Base-by-base conservation (phyloP, 192 early-diverging fungal species). In the Haplosporangium gracile region DNA sequence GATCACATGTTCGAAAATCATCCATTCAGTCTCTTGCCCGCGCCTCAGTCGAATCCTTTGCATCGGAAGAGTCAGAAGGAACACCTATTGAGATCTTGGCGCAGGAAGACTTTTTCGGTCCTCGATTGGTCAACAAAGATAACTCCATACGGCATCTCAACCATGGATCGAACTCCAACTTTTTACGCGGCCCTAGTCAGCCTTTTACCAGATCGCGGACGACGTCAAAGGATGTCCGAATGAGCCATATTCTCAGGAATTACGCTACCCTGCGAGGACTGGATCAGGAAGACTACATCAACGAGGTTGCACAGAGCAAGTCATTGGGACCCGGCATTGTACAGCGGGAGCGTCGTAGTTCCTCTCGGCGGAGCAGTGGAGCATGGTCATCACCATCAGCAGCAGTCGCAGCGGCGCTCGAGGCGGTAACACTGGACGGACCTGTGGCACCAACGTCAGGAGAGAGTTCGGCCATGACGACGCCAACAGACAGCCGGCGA, bases 241-340 rank as follows among this genome's bases (percentile, higher is more conserved):
- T 86, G 84, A 81, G 84, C 76, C 79, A 81, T 9, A 86, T 86
- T 20, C 45, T 86, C 29, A 71, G 65, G 22, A 86, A 86, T 65
- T 86, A 78, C 74, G 74, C 79, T 1, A 78, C 76, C 0, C 36
- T 86, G 36, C 71, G 84, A 7, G 84, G 84, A 55, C 75, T 86
- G 29, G 76, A 86, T 34, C 75, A 77, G 20, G 84, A 86, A 1
- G 79, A 81, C 13, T 81, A 81, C 36, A 22, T 81, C 18, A 47
- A 32, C 0, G 84, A 86, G 39, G 63, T 45, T 6, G 34, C 57
- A 2, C 57, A 42, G 20, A 68, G 32, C 22, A 74, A 60, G 43
- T 55, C 68, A 6, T 29, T 75, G 26, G 79, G 71, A 0, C 74
- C 60, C 5, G 51, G 68, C 42, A 42, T 29, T n/a, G 39, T 29